These are phyloP conservation scores for Abelmoschus esculentus DNA, from an alignment of 345 rosid genomes.

Conservation along the genomic window DNA sequence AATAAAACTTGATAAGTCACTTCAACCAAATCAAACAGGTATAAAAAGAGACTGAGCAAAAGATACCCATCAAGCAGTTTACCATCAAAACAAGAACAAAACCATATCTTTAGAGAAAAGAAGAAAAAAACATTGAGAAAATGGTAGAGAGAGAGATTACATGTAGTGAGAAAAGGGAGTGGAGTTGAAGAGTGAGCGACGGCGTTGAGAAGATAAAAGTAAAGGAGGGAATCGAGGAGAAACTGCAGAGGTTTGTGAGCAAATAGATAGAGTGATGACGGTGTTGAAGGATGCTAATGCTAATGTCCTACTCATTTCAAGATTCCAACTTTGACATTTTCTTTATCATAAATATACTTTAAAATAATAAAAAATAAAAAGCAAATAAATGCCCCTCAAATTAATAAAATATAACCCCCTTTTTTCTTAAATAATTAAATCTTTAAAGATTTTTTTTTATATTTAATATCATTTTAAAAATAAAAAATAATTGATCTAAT, in stretches of 20 bases:
- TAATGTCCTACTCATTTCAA: not conserved
- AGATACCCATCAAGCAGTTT: constrained; percentile 8
- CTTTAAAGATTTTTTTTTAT: too few relatives aligned
- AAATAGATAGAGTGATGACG: not conserved
- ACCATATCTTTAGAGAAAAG: not conserved
- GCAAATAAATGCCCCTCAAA: too few relatives aligned
- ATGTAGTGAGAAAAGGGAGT: constrained; percentile 9
- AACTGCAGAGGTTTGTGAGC: constrained; percentile 1
- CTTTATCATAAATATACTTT: not conserved
- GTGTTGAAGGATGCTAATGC: not conserved
- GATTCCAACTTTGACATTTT: not conserved
- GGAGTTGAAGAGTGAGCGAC: not conserved
- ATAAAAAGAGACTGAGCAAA: constrained; percentile 7
- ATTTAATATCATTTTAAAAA: too few relatives aligned
- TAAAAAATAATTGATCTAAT: too few relatives aligned
- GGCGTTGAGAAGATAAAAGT: not conserved
- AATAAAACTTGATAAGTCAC: not conserved
- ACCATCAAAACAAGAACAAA: constrained; percentile 2
- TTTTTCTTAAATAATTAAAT: too few relatives aligned
- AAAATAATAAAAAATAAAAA: too few relatives aligned
- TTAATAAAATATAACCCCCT: too few relatives aligned
- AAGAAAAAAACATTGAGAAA: not conserved
- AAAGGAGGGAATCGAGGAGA: constrained; percentile 10
- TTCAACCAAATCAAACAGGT: not conserved
- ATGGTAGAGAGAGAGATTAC: constrained; percentile 23